phyloP scores from a whole-genome alignment of 2,329 filamentous ascomycete species.

The Colletotrichum tabaci region DNA sequence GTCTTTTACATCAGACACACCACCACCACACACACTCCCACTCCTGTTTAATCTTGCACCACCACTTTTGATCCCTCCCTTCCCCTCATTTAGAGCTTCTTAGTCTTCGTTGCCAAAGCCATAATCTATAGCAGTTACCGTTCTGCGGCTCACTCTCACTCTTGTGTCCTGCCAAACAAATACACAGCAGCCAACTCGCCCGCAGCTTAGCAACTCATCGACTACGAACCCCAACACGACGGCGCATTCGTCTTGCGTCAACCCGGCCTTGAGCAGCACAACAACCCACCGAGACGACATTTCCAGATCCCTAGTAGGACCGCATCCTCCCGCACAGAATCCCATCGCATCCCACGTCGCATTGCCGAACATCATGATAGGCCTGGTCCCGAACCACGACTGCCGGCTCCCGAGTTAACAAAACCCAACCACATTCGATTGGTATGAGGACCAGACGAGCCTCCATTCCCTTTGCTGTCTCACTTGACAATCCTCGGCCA shows the following conservation, averaged over 20 bases:
- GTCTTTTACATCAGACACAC: slow-evolving; percentile 42
- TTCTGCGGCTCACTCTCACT: slow-evolving; percentile 30
- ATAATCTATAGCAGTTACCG: slow-evolving; percentile 19
- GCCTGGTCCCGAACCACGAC: slow-evolving; percentile 37
- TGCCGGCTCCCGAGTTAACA: slow-evolving; percentile 42
- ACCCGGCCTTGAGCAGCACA: slow-evolving; percentile 1
- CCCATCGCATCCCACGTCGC: slow-evolving; percentile 37
- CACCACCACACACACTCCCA: slow-evolving; percentile 28
- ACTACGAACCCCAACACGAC: slow-evolving; percentile 34
- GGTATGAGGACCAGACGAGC: slow-evolving; percentile 42
- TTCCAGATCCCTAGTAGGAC: slow-evolving; percentile 22
- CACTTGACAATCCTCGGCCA: slow-evolving; percentile 49
- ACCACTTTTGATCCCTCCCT: slow-evolving; percentile 20
- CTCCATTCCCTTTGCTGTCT: slow-evolving; percentile 43
- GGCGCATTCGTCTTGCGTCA: slow-evolving; percentile 29
- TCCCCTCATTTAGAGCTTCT: slow-evolving; percentile 41
- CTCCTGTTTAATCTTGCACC: slow-evolving; percentile 27
- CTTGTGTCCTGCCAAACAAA: slow-evolving; percentile 33
- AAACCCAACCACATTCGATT: slow-evolving; percentile 38
- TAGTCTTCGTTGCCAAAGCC: slow-evolving; percentile 19
- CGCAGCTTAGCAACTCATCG: slow-evolving; percentile 32
- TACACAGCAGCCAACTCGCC: slow-evolving; percentile 36
- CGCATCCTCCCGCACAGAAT: slow-evolving; percentile 20
- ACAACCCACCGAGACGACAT: slow-evolving; percentile 5
- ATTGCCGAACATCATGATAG: slow-evolving; percentile 43